Percentiles rank a stretch among this genome's conserved stretches.
Conservation (phyloP, 1,139 yeast genomes). For the Lodderomyces orthopsilosis region DNA sequence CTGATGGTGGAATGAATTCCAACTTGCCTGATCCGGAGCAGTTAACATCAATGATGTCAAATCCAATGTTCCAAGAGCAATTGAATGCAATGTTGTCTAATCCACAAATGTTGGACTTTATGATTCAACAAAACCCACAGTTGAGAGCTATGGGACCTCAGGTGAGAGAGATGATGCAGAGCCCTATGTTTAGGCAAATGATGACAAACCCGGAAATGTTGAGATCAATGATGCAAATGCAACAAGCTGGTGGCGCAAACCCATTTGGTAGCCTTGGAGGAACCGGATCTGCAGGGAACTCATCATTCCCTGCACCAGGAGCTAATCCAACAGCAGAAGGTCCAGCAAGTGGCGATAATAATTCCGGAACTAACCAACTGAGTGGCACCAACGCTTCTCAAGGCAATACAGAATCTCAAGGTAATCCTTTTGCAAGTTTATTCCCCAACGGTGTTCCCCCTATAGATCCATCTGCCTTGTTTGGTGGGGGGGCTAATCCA, state of each 20-base stretch:
- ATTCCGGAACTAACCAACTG: slow-evolving; percentile 14
- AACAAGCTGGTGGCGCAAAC: slow-evolving; percentile 50
- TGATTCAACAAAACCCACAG: slow-evolving; percentile 83
- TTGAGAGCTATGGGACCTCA: slow-evolving; percentile 86
- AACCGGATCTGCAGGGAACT: slow-evolving; percentile 18
- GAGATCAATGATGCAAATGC: slow-evolving; percentile 78
- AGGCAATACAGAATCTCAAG: slow-evolving; percentile 20
- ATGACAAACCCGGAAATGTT: slow-evolving; percentile 80
- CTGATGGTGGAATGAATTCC: slow-evolving; percentile 84
- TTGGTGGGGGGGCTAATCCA: slow-evolving; percentile 37
- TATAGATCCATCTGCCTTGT: slow-evolving; percentile 42
- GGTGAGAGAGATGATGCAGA: slow-evolving; percentile 80
- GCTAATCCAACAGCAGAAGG: slow-evolving; percentile 38
- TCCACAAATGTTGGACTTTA: slow-evolving; percentile 79
- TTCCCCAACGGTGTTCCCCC: slow-evolving; percentile 40
- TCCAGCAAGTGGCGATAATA: slow-evolving; percentile 23
- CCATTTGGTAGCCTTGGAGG: slow-evolving; percentile 15
- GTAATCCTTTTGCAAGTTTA: slow-evolving; percentile 53
- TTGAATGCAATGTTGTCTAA: slow-evolving; percentile 76
- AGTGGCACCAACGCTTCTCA: slow-evolving; percentile 13
- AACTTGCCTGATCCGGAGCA: slow-evolving; percentile 74
- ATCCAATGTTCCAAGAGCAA: slow-evolving; percentile 76
- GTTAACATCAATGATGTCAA: slow-evolving; percentile 68
- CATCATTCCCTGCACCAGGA: slow-evolving; percentile 59
- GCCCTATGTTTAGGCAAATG: slow-evolving; percentile 83